Evolutionary conservation across 2,329 filamentous ascomycete species (phyloP), one percentile per base, ranked within the genome.

Genomic region (Claviceps pazoutovae): DNA sequence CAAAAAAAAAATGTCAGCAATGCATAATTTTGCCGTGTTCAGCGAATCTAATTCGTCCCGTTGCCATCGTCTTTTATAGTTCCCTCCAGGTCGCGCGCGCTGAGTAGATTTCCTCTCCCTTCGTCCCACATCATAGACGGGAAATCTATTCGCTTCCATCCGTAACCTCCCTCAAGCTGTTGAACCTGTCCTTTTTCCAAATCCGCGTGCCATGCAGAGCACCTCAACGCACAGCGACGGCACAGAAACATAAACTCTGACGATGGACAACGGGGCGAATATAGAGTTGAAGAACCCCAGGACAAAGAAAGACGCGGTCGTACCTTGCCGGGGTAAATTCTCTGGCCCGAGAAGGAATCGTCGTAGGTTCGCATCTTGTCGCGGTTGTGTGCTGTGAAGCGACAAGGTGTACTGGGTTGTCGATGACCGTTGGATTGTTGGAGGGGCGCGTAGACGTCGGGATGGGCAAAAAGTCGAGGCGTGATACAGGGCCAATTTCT

Each of bases 251-350:
- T 17, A 9, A 16, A n/a, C 26, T n/a, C 21, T 5, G 48, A 36
- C 47, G 23, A 6, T 17, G 7, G 17, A 26, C 13, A 36, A 45
- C 13, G 2, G 19, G 19, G 30, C 46, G 19, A 30, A n/a, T 41
- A 17, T 26, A 5, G 9, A 19, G 14, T 41, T 26, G 7, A 23
- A 19, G 8, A 19, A 17, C 13, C 5, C 14, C 38, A 39, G 30
- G 19, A 38, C 9, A 36, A 8, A 47, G 47, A 30, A 38, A 13
- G 37, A 26, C 46, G 45, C 48, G 49, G 52, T 37, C 75, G 71
- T 78, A 82, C 78, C 78, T 82, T 82, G 68, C 78, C 78, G 70
- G 78, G 78, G 77, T 80, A 82, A 63, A 81, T 82, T 74, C 74
- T 79, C 75, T 76, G 74, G 68, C 78, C 78, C 68, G 78, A 81